Evolutionary conservation across 768 basidiomycete genomes (phyloP).

Genomic region (Trametes punicea): DNA sequence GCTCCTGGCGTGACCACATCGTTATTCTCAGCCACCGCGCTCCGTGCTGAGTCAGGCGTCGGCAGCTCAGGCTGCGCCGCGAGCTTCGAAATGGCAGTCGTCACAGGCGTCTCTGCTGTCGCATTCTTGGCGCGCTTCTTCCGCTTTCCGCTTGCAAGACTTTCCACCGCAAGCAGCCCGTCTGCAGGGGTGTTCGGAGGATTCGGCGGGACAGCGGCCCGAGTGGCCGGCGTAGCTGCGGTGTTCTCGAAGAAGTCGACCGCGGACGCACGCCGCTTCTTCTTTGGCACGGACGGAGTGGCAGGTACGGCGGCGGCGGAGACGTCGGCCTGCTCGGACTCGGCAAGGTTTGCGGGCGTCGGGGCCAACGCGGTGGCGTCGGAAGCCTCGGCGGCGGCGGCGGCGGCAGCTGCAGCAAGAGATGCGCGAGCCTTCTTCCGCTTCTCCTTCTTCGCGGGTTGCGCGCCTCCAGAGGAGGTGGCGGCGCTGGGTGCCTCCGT

Average conservation of each 20-base stretch:
- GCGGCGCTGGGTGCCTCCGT: neutral
- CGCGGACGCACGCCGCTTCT: slow-evolving; percentile 24
- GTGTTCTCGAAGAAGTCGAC: slow-evolving; percentile 27
- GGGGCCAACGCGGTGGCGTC: slow-evolving; percentile 8
- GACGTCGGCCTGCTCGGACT: neutral
- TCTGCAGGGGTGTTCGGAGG: slow-evolving; percentile 28
- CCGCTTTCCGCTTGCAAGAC: slow-evolving; percentile 20
- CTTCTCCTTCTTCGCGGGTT: slow-evolving; percentile 20
- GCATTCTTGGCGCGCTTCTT: slow-evolving; percentile 21
- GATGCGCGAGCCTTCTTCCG: slow-evolving; percentile 17
- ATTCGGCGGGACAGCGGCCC: slow-evolving; percentile 2
- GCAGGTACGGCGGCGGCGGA: slow-evolving; percentile 13
- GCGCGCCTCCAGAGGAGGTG: neutral
- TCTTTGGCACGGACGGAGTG: slow-evolving; percentile 19
- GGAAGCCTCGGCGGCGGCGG: slow-evolving; percentile 1
- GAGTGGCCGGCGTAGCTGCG: slow-evolving; percentile 3
- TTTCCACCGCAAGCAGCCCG: slow-evolving; percentile 18
- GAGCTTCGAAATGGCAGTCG: slow-evolving; percentile 18
- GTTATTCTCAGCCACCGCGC: neutral
- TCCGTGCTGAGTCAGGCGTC: neutral
- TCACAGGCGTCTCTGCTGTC: slow-evolving; percentile 18
- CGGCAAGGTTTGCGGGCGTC: neutral
- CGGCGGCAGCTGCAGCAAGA: neutral
- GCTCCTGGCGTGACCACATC: neutral
- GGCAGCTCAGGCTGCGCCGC: slow-evolving; percentile 7